Base-by-base conservation (phyloP, 2,329 filamentous ascomycete genomes). In the Colletotrichum cuscutae region DNA sequence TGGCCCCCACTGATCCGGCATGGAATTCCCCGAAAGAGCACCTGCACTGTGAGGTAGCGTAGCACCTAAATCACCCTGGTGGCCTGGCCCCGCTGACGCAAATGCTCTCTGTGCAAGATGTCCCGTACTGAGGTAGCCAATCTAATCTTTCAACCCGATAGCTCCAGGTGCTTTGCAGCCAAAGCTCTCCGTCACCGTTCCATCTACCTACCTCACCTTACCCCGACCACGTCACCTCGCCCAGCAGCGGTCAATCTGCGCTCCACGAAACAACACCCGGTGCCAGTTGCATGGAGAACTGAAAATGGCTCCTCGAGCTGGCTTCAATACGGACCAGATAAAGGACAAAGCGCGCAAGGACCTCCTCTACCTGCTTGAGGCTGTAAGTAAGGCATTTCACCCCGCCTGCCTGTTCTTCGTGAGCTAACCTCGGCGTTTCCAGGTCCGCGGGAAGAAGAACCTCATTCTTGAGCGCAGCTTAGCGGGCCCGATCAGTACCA, bases 391-490 rank as follows among this genome's bases (percentile, higher is more conserved):
- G 71, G 67, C 71, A 46, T 46, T 65, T 52, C 35, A 35, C 58
- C 15, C 37, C 59, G 53, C 26, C 54, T 53, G 24, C 37, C n/a
- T 56, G 53, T 30, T 60, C 58, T 72, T 49, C 46, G 24, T 37
- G 53, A 62, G 65, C 62, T 74, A 52, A 75, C 57, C 35, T 35
- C 37, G 42, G 42, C 24, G 59, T 35, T 58, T 52, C 13, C 80
- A 99, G 97, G 95, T 98, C 76, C 94, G 96, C 81, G 97, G 97
- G 77, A 99, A 98, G 90, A 99, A 99, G 89, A 98, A 98, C 80
- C 88, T 99, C 74, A 94, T 99, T 65, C 93, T 99, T 80, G 96
- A 98, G 82, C 94, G 93, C 83, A 92, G 92, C 78, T 89, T 99
- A 77, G 95, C 96, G 77, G 97, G 96, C 28, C 94, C 95, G 35